phyloP scores from a whole-genome alignment of 768 basidiomycete genomes.

The Floccularia luteovirens region DNA sequence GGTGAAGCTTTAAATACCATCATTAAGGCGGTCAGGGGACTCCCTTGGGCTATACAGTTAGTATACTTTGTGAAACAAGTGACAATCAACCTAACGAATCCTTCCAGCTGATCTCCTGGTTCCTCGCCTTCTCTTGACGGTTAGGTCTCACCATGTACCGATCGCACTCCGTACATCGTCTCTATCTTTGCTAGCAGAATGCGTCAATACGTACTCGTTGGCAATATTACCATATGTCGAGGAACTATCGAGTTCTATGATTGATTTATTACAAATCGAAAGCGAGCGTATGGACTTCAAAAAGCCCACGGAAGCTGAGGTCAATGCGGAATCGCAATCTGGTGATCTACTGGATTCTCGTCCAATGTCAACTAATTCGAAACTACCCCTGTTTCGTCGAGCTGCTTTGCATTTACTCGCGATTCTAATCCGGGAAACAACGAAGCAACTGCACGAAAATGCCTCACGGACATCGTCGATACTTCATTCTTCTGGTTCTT shows the following conservation, averaged over 20 bases:
- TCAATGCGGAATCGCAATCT: slow-evolving; percentile 8
- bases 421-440: slow-evolving; percentile 55
- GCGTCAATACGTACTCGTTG: slow-evolving; percentile 54
- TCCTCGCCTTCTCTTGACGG: slow-evolving; percentile 58
- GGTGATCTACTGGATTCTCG: slow-evolving; percentile 36
- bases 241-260: slow-evolving; percentile 58
- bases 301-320: slow-evolving; percentile 3
- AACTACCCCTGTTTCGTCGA: slow-evolving; percentile 75
- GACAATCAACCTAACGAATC: slow-evolving; percentile 4
- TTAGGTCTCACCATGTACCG: slow-evolving; percentile 56
- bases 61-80: slow-evolving; percentile 8
- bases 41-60: slow-evolving; percentile 64
- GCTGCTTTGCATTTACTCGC: slow-evolving; percentile 82
- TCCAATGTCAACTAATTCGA: slow-evolving; percentile 52
- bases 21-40: slow-evolving; percentile 64
- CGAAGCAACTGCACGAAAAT: slow-evolving; percentile 39
- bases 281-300: slow-evolving; percentile 23
- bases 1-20: slow-evolving; percentile 84
- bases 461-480: slow-evolving; percentile 7
- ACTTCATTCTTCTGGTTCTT: slow-evolving; percentile 22
- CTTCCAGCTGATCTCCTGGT: slow-evolving; percentile 66
- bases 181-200: slow-evolving; percentile 62
- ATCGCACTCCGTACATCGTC: slow-evolving; percentile 61
- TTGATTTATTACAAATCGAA: slow-evolving; percentile 74
- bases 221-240: slow-evolving; percentile 56